phyloP scores from a whole-genome alignment of 2,329 filamentous ascomycete genomes.

The Ophiostoma sp. region DNA sequence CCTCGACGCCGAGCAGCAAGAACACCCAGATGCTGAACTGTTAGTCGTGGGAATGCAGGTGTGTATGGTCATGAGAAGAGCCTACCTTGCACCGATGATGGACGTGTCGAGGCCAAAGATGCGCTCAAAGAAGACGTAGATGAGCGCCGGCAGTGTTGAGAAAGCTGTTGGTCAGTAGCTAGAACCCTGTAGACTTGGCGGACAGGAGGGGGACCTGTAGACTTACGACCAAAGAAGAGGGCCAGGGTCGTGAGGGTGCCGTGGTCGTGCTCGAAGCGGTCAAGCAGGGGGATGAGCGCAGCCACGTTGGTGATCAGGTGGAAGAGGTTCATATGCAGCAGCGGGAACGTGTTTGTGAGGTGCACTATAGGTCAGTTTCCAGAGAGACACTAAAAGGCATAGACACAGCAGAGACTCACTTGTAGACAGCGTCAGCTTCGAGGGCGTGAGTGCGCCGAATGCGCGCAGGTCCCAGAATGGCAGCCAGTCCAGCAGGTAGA shows the following conservation, averaged over 20 bases:
- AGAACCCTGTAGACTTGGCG: neutral
- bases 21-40: slow-evolving; percentile 79
- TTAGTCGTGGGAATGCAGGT: slow-evolving; percentile 24
- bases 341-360: slow-evolving; percentile 83
- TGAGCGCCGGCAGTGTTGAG: slow-evolving; percentile 71
- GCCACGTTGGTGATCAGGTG: slow-evolving; percentile 75
- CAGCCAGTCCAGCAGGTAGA: slow-evolving; percentile 66
- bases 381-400: neutral
- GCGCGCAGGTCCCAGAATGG: slow-evolving; percentile 64
- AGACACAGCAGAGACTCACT: slow-evolving; percentile 49
- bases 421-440: slow-evolving; percentile 63
- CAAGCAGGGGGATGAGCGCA: slow-evolving; percentile 78
- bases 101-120: slow-evolving; percentile 66
- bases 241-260: slow-evolving; percentile 83
- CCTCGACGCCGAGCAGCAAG: slow-evolving; percentile 75
- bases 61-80: neutral
- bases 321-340: slow-evolving; percentile 76
- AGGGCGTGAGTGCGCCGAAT: slow-evolving; percentile 75
- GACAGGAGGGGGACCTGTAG: neutral
- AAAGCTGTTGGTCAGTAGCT: slow-evolving; percentile 47
- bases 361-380: slow-evolving; percentile 57
- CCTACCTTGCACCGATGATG: slow-evolving; percentile 77
- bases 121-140: slow-evolving; percentile 76
- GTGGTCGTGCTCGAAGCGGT: slow-evolving; percentile 88
- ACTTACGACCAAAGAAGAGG: slow-evolving; percentile 85